Conservation (phyloP, 139 green algal species). For the Penium margaritaceum region DNA sequence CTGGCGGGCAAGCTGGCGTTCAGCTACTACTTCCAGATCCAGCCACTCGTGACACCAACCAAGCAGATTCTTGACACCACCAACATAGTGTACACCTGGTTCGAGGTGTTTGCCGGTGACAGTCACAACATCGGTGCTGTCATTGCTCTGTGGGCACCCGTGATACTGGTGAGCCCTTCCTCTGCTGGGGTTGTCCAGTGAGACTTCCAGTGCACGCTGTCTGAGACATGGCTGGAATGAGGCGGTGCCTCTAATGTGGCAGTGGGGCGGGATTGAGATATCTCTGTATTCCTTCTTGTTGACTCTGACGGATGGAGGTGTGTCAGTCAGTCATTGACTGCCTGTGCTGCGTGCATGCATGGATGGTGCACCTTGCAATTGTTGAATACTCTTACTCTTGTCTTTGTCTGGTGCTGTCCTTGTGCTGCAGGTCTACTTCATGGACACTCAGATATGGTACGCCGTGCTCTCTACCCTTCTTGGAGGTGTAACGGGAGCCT, state of each 20-base stretch:
- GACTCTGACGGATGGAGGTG: too few species aligned
- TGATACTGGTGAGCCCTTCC: constrained; percentile 12
- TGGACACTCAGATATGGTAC: constrained; percentile 30
- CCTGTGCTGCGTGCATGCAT: too few species aligned
- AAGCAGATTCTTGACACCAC: not conserved
- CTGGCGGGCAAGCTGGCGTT: constrained; percentile 4
- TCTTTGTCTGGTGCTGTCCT: too few species aligned
- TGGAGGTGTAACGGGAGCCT: constrained; percentile 6
- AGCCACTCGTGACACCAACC: constrained; percentile 5
- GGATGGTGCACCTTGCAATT: too few species aligned
- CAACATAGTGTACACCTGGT: constrained; percentile 16
- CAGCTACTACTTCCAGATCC: constrained; percentile 26
- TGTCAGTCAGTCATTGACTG: too few species aligned
- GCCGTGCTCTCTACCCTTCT: constrained; percentile 12
- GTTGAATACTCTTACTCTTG: too few species aligned
- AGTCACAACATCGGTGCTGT: constrained; percentile 4
- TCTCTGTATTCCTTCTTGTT: too few species aligned
- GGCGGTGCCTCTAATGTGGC: too few species aligned
- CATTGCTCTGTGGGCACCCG: constrained; percentile 8
- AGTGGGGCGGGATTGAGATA: too few species aligned
- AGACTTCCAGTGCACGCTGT: too few species aligned
- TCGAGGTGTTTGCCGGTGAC: not conserved
- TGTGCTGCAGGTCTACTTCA: constrained; percentile 9
- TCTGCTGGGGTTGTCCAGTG: too few species aligned
- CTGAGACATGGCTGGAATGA: too few species aligned